Conservation (phyloP, 768 basidiomycete genomes). For the Nidula microcarpa region DNA sequence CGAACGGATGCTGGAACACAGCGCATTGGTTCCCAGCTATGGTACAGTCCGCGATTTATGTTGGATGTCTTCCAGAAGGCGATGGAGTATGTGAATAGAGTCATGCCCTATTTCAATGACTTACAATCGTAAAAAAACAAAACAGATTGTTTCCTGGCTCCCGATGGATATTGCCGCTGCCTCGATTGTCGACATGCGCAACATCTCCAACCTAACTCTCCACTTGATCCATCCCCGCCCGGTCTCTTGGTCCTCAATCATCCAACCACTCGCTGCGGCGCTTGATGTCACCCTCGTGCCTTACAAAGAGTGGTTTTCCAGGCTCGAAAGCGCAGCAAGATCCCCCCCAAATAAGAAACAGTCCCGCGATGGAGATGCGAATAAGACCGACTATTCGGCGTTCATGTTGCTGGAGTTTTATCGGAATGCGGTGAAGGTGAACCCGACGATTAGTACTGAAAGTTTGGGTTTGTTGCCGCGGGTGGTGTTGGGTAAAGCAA, state of each 20-base stretch:
- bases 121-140: no score
- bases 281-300: not conserved
- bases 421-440: no score
- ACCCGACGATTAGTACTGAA: no score
- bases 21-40: conserved; percentile 38
- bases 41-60: conserved; percentile 18
- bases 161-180: conserved; percentile 21
- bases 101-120: not conserved
- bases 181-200: conserved; percentile 22
- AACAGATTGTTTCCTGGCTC: conserved; percentile 19
- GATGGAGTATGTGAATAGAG: conserved; percentile 18
- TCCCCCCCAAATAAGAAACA: no score
- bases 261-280: not conserved
- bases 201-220: conserved; percentile 7
- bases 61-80: conserved; percentile 24
- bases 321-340: no score
- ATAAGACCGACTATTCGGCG: no score
- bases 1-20: conserved; percentile 32
- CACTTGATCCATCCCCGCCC: conserved; percentile 28
- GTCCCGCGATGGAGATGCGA: no score
- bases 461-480: no score
- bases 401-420: no score
- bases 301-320: conserved; percentile 1
- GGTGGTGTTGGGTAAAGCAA: no score
- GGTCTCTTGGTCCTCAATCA: conserved; percentile 11